Base-by-base conservation (phyloP, 768 basidiomycete genomes). In the Leccinum ochraceum region DNA sequence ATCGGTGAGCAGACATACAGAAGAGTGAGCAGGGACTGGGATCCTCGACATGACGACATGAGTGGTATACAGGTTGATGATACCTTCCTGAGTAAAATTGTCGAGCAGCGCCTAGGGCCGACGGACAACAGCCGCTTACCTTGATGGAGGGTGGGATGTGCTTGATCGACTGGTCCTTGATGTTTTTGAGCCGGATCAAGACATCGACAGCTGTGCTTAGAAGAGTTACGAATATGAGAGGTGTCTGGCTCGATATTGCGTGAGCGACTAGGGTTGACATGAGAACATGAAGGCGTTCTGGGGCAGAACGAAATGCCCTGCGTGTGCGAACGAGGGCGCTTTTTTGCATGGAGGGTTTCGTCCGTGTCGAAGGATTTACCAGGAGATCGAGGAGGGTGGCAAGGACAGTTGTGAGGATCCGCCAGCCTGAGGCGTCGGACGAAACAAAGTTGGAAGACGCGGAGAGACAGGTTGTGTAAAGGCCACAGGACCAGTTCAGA, bases 141-240 rank as follows among this genome's bases (percentile, higher is more conserved):
- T 85, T 86, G 60, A 78, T 66, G 22, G 80, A 79, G 55, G 74
- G 75, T 50, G 81, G 74, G 53, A 85, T 72, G 28, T 76, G 77
- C 49, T 69, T 81, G 53, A 75, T 69, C 24, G 76, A 75, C 22
- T 77, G 74, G 28, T 81, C 79, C 54, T 78, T 74, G n/a, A 80
- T 72, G 66, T 81, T 71, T 73, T 88, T 89, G 30, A 95, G 76
- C 20, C 87, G 84, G 26, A 89, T 76, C 7, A 84, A 76, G 14
- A 95, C 94, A 63, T 88, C 87, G 54, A 93, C 72, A 1, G 86
- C 80, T 8, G 86, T 81, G 2, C 92, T 86, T 4, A 95, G 71
- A 3, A 98, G 76, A 1, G 87, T 77, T 0, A 81, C 69, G 16
- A 75, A 70, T 26, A 71, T 60, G 11, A 78, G 68, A 0, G 82